phyloP scores from a whole-genome alignment of 352 stramenopile genomes.

The Plasmopara viticola region DNA sequence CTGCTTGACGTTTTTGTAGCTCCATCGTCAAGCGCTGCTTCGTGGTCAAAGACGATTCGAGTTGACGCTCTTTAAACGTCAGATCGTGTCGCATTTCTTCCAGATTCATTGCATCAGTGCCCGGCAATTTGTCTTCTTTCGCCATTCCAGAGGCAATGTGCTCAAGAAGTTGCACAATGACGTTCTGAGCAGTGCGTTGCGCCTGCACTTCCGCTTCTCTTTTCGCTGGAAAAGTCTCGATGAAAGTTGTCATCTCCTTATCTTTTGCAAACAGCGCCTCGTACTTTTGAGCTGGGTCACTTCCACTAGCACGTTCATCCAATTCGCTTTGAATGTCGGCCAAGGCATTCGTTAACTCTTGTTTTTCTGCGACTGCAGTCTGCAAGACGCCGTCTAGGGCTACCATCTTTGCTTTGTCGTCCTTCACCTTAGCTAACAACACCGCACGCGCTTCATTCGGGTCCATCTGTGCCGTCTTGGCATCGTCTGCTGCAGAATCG shows the following conservation, averaged over 20 bases:
- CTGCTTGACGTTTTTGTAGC: conserved; percentile 78
- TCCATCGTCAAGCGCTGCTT: conserved; percentile 84
- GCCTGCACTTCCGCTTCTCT: too few species aligned
- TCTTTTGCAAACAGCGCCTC: too few species aligned
- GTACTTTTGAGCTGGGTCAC: too few species aligned
- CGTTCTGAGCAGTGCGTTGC: too few species aligned
- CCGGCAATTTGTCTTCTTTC: too few species aligned
- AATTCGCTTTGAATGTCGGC: too few species aligned
- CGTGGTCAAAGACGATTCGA: conserved; percentile 86
- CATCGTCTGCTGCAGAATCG: conserved; percentile 72
- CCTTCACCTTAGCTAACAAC: conserved; percentile 64
- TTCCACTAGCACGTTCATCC: too few species aligned
- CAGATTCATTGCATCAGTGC: conserved; percentile 32
- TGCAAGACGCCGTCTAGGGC: conserved; percentile 57
- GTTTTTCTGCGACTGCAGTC: conserved; percentile 42
- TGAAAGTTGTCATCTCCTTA: too few species aligned
- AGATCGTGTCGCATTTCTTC: conserved; percentile 87
- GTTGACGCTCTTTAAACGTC: conserved; percentile 89
- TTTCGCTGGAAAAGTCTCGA: too few species aligned
- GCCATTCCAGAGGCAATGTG: too few species aligned
- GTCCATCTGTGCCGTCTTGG: conserved; percentile 84
- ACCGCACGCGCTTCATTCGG: conserved; percentile 58
- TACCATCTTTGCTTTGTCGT: conserved; percentile 81
- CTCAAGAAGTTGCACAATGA: too few species aligned
- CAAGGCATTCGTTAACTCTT: conserved; percentile 22